Evolutionary conservation across 2,329 filamentous ascomycete genomes (phyloP).

Genomic region (Onygenales sp.): DNA sequence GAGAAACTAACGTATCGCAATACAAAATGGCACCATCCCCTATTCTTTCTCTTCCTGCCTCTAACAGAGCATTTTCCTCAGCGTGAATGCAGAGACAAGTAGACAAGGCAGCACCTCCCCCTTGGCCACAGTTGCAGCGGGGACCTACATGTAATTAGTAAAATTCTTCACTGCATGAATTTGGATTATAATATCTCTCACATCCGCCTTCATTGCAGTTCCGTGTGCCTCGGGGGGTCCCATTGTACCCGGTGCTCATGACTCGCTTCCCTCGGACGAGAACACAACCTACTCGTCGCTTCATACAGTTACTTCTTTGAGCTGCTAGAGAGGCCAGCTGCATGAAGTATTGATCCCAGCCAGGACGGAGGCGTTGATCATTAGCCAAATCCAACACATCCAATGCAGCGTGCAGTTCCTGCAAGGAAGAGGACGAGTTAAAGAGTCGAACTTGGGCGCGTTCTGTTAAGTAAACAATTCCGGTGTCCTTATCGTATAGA

Average conservation of each 20-base stretch:
- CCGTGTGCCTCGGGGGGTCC: slow-evolving; percentile 76
- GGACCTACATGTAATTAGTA: slow-evolving; percentile 30
- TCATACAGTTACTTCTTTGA: slow-evolving; percentile 94
- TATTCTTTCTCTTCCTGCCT: slow-evolving; percentile 86
- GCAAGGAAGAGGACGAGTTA: slow-evolving; percentile 67
- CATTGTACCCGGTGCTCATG: slow-evolving; percentile 94
- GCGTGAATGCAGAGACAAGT: slow-evolving; percentile 97
- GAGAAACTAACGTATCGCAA: slow-evolving; percentile 60
- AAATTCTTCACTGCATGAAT: background rate
- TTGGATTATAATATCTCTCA: slow-evolving; percentile 18
- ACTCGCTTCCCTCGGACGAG: slow-evolving; percentile 78
- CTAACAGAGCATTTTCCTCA: slow-evolving; percentile 91
- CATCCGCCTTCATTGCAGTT: slow-evolving; percentile 95
- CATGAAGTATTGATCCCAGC: slow-evolving; percentile 99
- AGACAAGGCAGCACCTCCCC: slow-evolving; percentile 62
- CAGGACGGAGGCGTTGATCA: slow-evolving; percentile 69
- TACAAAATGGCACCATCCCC: slow-evolving; percentile 75
- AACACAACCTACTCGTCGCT: slow-evolving; percentile 88
- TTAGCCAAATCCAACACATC: slow-evolving; percentile 67
- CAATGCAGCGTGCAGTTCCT: slow-evolving; percentile 63
- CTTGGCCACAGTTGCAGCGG: slow-evolving; percentile 70
- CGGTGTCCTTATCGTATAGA: slow-evolving; percentile 57
- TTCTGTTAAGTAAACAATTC: slow-evolving; percentile 67
- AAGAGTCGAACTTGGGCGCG: slow-evolving; percentile 76
- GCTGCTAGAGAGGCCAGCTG: slow-evolving; percentile 84